Percentiles rank a stretch among this genome's conserved stretches.
Conservation (phyloP, 805 yeast species). For the Candida boidinii region DNA sequence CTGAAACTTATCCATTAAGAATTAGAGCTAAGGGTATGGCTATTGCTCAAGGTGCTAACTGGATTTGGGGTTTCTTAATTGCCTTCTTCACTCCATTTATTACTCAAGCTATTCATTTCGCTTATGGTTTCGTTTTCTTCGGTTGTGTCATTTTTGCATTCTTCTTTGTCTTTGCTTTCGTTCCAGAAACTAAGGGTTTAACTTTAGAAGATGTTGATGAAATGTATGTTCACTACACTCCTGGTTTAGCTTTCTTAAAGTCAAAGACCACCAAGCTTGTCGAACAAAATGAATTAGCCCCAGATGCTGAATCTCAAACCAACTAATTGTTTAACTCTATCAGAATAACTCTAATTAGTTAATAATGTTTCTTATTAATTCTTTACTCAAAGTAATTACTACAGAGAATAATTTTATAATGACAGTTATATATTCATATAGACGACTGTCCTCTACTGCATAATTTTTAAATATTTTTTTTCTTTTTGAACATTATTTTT, state of each 20-base stretch:
- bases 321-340: too few relatives aligned
- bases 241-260: conserved; percentile 21
- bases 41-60: conserved; percentile 60
- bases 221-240: conserved; percentile 33
- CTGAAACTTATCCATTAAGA: conserved; percentile 57
- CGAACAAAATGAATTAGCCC: neutral
- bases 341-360: too few relatives aligned
- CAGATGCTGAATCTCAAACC: neutral
- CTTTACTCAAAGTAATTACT: too few relatives aligned
- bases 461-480: too few relatives aligned
- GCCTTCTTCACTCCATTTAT: conserved; percentile 59
- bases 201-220: conserved; percentile 62
- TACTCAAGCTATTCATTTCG: conserved; percentile 38
- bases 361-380: too few relatives aligned
- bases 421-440: too few relatives aligned
- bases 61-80: conserved; percentile 65
- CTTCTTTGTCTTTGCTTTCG: conserved; percentile 47
- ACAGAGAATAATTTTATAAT: too few relatives aligned
- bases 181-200: conserved; percentile 61
- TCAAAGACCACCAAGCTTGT: conserved; percentile 20
- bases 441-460: too few relatives aligned
- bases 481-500: too few relatives aligned
- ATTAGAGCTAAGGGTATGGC: conserved; percentile 64
- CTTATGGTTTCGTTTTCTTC: conserved; percentile 43
- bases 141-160: conserved; percentile 50